Conservation (phyloP, 257 asterid species). For the Cordia subcordata region DNA sequence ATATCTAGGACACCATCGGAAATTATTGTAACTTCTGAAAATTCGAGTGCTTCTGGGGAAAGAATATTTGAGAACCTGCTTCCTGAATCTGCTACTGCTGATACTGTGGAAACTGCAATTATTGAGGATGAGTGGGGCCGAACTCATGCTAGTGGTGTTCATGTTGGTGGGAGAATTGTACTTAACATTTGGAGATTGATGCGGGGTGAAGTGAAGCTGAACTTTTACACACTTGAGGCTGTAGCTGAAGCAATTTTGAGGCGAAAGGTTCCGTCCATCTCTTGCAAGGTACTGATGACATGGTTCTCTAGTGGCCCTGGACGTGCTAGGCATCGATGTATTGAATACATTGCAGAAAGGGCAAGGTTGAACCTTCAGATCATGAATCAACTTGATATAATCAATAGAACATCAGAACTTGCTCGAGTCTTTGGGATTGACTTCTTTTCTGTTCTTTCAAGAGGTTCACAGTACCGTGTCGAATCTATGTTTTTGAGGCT, state of each 20-base stretch:
- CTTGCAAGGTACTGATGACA: constrained; percentile 57
- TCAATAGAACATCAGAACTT: constrained; percentile 96
- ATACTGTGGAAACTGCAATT: constrained; percentile 47
- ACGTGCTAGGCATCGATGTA: constrained; percentile 69
- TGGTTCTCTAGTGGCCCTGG: constrained; percentile 96
- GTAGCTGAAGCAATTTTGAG: constrained; percentile 87
- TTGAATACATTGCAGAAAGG: constrained; percentile 61
- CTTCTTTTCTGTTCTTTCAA: constrained; percentile 87
- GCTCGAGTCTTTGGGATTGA: constrained; percentile 97
- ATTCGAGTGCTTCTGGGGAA: constrained; percentile 28
- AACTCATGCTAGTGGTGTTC: constrained; percentile 95
- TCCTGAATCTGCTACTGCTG: constrained; percentile 36
- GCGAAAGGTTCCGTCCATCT: constrained; percentile 70
- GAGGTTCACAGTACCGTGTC: constrained; percentile 97
- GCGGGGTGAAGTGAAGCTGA: constrained; percentile 88
- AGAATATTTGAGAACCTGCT: constrained; percentile 32
- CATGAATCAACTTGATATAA: constrained; percentile 82
- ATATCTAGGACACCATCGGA: constrained; percentile 73
- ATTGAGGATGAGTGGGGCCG: constrained; percentile 99
- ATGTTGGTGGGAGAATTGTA: constrained; percentile 92
- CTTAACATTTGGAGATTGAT: constrained; percentile 91
- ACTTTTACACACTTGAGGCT: constrained; percentile 75
- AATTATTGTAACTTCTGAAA: constrained; percentile 35
- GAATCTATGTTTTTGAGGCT: constrained; percentile 91
- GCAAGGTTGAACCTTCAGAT: constrained; percentile 79